Percentiles rank a stretch among this genome's conserved stretches.
Conservation (phyloP, 306 rosid genomes). For the Quercus mongolica region DNA sequence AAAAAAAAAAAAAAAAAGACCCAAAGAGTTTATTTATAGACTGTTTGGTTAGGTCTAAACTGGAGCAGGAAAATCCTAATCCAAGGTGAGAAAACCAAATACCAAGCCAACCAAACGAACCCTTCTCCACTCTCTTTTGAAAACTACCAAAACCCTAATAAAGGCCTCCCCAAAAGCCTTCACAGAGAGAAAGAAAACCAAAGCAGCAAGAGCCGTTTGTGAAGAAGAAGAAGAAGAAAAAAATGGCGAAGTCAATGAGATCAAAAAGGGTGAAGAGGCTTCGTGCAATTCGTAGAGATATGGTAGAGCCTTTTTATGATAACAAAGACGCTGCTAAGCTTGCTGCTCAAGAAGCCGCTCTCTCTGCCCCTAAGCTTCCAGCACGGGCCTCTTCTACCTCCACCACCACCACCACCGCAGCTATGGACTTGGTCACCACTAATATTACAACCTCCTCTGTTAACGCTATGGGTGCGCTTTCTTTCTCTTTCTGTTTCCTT, state of each 20-base stretch:
- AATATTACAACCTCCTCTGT: background rate
- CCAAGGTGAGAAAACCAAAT: too few species aligned
- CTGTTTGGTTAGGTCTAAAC: too few species aligned
- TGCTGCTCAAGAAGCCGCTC: conserved; percentile 88
- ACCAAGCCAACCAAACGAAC: background rate
- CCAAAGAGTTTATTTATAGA: too few species aligned
- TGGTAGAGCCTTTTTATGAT: conserved; percentile 77
- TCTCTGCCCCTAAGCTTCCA: conserved; percentile 84
- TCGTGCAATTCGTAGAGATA: conserved; percentile 83
- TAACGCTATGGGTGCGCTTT: conserved; percentile 41
- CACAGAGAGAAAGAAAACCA: background rate
- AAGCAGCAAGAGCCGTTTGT: conserved; percentile 1
- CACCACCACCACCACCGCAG: conserved; percentile 41
- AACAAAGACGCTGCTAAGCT: conserved; percentile 85
- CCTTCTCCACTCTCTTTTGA: background rate
- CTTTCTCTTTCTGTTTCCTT: background rate
- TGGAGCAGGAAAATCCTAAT: too few species aligned
- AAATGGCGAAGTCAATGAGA: conserved; percentile 89
- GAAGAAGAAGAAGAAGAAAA: background rate
- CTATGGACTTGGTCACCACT: background rate
- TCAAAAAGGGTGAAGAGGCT: conserved; percentile 91
- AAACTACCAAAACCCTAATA: background rate
- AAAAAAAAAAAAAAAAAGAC: too few species aligned
- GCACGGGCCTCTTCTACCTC: conserved; percentile 33
- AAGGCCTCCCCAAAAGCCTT: background rate